Conservation (phyloP, 1,284 basidiomycete species). For the Omphalotus olearius region DNA sequence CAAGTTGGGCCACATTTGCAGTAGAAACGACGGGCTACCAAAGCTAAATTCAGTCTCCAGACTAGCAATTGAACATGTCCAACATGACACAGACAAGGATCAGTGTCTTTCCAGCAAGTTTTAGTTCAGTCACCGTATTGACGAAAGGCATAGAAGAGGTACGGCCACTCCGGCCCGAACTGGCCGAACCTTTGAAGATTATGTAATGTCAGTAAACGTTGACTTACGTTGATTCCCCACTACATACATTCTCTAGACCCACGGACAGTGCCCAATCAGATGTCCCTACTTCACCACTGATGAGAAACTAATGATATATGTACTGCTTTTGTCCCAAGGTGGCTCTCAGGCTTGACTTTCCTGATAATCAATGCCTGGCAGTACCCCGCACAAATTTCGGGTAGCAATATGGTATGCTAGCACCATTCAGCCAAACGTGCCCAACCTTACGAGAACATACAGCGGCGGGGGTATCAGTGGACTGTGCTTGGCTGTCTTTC, state of each 20-base stretch:
- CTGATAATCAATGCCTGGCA: background rate
- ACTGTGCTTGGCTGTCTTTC: constrained; percentile 38
- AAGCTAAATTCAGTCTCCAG: constrained; percentile 11
- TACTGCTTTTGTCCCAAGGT: background rate
- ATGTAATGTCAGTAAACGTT: no score
- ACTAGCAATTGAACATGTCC: constrained; percentile 3
- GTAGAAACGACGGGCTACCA: constrained; percentile 73
- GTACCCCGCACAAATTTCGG: constrained; percentile 9
- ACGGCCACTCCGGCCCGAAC: no score
- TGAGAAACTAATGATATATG: no score
- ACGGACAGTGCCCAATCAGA: no score
- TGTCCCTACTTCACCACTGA: no score
- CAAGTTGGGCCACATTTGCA: constrained; percentile 75
- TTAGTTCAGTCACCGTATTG: constrained; percentile 27
- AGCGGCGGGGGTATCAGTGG: constrained; percentile 49
- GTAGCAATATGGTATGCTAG: constrained; percentile 20
- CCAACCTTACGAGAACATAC: background rate
- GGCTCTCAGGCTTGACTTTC: background rate
- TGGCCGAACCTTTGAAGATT: no score
- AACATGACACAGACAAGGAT: constrained; percentile 40
- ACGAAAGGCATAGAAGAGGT: constrained; percentile 30
- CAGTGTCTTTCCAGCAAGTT: constrained; percentile 41
- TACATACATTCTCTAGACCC: no score
- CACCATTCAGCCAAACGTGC: background rate
- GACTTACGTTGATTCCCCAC: no score